phyloP scores from a whole-genome alignment of 768 basidiomycete species.

The Grammothele lineata region DNA sequence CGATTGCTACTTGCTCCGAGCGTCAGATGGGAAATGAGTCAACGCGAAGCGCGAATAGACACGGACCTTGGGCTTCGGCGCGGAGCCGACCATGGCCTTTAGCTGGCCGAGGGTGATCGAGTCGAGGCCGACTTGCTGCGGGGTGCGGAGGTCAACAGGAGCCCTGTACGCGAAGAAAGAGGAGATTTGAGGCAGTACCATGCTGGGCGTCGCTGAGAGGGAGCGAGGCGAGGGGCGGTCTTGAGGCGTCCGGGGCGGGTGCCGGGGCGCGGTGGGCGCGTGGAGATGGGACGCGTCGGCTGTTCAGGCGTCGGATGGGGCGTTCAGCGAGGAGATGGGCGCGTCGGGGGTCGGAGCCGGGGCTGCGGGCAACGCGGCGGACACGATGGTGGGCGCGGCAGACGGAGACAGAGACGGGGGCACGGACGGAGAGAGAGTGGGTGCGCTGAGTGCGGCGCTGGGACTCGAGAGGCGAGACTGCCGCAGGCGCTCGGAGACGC shows the following conservation, averaged over 20 bases:
- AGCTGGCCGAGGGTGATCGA: slow-evolving; percentile 82
- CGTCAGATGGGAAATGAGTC: neutral
- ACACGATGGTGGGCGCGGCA: neutral
- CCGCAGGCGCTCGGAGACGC: neutral
- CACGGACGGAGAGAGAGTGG: too few species aligned
- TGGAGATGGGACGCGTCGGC: neutral
- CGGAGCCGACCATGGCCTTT: slow-evolving; percentile 64
- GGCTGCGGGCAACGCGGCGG: neutral
- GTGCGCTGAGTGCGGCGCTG: too few species aligned
- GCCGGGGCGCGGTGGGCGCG: neutral
- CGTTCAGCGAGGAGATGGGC: neutral
- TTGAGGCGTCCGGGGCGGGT: neutral
- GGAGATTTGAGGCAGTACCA: slow-evolving; percentile 32
- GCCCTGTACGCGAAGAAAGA: slow-evolving; percentile 21
- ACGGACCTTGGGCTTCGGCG: slow-evolving; percentile 71
- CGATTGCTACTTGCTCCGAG: slow-evolving; percentile 54
- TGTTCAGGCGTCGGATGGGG: too few species aligned
- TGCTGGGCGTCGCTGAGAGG: slow-evolving; percentile 17
- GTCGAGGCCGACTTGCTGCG: slow-evolving; percentile 46
- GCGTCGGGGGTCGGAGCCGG: neutral
- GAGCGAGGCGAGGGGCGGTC: neutral
- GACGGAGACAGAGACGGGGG: neutral
- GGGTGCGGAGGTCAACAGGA: slow-evolving; percentile 19
- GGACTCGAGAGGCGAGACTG: too few species aligned
- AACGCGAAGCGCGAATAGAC: slow-evolving; percentile 1